A percentile compares a stretch with the other conserved stretches of the same genome.
phyloP scores from a whole-genome alignment of 2,329 filamentous ascomycete species.

The Dendrostoma leiphaemia region DNA sequence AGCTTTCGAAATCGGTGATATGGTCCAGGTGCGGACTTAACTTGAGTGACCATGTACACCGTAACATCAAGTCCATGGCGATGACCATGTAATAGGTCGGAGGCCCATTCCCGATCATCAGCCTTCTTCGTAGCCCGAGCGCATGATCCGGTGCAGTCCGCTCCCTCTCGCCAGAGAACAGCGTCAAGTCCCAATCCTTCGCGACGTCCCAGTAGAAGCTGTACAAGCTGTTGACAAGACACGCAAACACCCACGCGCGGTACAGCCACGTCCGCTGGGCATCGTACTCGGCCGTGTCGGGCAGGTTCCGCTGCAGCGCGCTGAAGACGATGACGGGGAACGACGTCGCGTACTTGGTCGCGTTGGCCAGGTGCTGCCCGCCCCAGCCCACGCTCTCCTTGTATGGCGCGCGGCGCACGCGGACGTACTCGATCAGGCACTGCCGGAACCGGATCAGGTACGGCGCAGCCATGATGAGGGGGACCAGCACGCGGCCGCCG shows the following conservation, averaged over 20 bases:
- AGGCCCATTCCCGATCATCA: conserved; percentile 65
- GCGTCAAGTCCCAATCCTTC: conserved; percentile 92
- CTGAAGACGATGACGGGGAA: conserved; percentile 87
- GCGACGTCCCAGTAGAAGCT: conserved; percentile 99
- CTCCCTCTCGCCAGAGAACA: conserved; percentile 63
- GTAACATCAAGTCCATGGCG: conserved; percentile 71
- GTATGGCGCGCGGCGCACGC: conserved; percentile 60
- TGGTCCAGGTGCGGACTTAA: conserved; percentile 79
- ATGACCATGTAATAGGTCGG: conserved; percentile 83
- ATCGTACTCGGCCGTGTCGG: conserved; percentile 32
- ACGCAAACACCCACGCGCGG: conserved; percentile 67
- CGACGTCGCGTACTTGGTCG: conserved; percentile 88
- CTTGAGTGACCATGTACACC: conserved; percentile 91
- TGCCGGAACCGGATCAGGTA: conserved; percentile 86
- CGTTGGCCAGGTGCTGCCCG: conserved; percentile 88
- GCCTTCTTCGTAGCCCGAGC: conserved; percentile 72
- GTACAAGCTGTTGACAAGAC: conserved; percentile 82
- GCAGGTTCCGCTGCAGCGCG: conserved; percentile 67
- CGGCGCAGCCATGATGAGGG: conserved; percentile 79
- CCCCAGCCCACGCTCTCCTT: conserved; percentile 67
- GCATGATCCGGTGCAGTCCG: conserved; percentile 65
- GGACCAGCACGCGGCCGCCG: conserved; percentile 76
- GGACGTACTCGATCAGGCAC: conserved; percentile 83
- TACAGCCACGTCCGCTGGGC: conserved; percentile 44
- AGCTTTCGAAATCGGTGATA: conserved; percentile 82